These are phyloP conservation scores for Daldinia eschscholtzii DNA, from an alignment of 2,329 filamentous ascomycete genomes.

Conservation along the genomic window DNA sequence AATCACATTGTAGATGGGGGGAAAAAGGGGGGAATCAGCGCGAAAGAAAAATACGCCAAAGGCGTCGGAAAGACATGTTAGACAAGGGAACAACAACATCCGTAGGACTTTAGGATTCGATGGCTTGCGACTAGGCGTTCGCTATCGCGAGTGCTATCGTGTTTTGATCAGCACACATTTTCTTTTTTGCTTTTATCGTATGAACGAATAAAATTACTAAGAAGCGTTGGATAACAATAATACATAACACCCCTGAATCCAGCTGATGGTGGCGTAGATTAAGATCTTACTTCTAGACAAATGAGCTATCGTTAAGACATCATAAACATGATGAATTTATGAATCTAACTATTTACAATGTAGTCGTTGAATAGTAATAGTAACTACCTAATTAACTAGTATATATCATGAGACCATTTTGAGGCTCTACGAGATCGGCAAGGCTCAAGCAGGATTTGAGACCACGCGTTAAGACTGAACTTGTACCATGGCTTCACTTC, in stretches of 20 bases:
- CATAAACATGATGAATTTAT: not conserved
- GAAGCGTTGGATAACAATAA: slow-evolving; percentile 2
- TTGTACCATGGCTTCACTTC: slow-evolving; percentile 1
- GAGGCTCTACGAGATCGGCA: slow-evolving; percentile 17
- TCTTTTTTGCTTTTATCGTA: slow-evolving; percentile 21
- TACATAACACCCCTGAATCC: not conserved
- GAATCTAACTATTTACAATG: slow-evolving; percentile 9
- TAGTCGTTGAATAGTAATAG: not conserved
- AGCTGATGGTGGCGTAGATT: not conserved
- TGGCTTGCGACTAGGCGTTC: slow-evolving; percentile 4
- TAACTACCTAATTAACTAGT: too few species aligned
- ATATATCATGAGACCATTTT: not conserved
- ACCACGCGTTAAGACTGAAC: not conserved
- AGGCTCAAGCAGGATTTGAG: not conserved
- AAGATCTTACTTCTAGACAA: not conserved
- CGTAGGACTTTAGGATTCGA: slow-evolving; percentile 6
- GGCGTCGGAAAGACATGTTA: slow-evolving; percentile 6
- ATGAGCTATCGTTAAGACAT: not conserved
- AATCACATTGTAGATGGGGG: not conserved
- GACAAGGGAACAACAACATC: slow-evolving; percentile 4
- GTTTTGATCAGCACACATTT: not conserved
- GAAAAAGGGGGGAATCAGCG: not conserved
- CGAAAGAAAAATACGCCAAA: not conserved
- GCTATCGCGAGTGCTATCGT: slow-evolving; percentile 3
- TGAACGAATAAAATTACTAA: slow-evolving; percentile 35